A percentile compares a stretch with the other conserved stretches of the same genome.
phyloP scores from a whole-genome alignment of 2,329 filamentous ascomycete genomes.

The Ophiostoma sp. region DNA sequence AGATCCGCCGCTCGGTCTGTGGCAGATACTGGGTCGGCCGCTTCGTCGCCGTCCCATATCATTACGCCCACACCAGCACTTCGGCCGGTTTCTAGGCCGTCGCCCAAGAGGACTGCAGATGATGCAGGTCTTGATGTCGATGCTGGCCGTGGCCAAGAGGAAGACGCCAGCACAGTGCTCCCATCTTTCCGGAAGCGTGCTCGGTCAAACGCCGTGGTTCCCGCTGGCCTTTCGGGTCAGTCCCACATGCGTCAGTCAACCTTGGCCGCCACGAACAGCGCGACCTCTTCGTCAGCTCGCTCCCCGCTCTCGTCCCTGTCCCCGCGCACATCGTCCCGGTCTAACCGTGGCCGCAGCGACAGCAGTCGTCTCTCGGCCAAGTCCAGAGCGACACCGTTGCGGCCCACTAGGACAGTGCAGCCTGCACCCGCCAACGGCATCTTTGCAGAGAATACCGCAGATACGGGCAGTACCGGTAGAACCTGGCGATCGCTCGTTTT shows the following conservation, averaged over 20 bases:
- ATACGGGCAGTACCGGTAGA: slow-evolving; percentile 4
- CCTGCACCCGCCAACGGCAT: slow-evolving; percentile 12
- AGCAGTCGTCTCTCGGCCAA: background rate
- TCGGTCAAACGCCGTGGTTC: background rate
- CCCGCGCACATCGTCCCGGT: background rate
- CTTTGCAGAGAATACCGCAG: background rate
- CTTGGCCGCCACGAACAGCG: background rate
- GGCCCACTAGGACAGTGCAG: background rate
- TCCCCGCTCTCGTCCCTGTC: background rate
- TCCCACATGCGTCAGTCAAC: too few species aligned
- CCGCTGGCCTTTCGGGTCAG: background rate
- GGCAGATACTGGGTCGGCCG: background rate
- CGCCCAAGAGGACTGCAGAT: background rate
- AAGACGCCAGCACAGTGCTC: background rate
- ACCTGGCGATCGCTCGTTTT: slow-evolving; percentile 23
- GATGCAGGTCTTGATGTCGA: background rate
- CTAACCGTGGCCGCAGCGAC: background rate
- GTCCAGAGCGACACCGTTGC: background rate
- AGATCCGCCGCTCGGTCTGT: background rate
- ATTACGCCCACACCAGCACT: slow-evolving; percentile 26
- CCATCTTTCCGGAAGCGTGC: slow-evolving; percentile 4
- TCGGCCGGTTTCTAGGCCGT: background rate
- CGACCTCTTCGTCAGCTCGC: background rate
- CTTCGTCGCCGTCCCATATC: slow-evolving; percentile 19
- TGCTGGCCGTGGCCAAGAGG: background rate